Conservation (phyloP, 108 stramenopile species). For the Poteriospumella lacustris region DNA sequence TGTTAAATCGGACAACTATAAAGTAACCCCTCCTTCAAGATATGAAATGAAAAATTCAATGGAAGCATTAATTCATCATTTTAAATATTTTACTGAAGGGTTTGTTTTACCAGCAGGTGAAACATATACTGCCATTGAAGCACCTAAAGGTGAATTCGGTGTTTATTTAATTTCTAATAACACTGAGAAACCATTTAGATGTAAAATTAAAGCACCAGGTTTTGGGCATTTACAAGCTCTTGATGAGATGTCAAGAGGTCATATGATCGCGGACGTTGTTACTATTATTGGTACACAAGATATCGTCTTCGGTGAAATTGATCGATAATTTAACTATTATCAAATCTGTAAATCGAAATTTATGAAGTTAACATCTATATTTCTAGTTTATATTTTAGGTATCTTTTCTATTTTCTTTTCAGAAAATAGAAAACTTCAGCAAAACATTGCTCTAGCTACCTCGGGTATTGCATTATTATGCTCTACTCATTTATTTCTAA, state of each 20-base stretch:
- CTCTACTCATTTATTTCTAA: constrained; percentile 22
- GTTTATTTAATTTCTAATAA: constrained; percentile 33
- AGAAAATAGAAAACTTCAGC: constrained; percentile 23
- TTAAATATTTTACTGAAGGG: constrained; percentile 34
- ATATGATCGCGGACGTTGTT: constrained; percentile 28
- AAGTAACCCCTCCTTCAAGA: constrained; percentile 17
- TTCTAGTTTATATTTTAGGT: constrained; percentile 18
- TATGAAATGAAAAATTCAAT: constrained; percentile 26
- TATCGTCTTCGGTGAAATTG: constrained; percentile 7
- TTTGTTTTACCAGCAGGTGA: constrained; percentile 21
- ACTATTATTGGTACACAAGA: constrained; percentile 8
- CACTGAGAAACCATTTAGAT: constrained; percentile 31
- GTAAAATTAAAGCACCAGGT: constrained; percentile 40
- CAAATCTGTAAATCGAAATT: constrained; percentile 3
- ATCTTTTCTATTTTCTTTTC: constrained; percentile 29
- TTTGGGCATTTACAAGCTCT: constrained; percentile 36
- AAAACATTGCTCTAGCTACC: constrained; percentile 24
- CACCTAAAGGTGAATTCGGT: constrained; percentile 39
- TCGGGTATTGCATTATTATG: constrained; percentile 32
- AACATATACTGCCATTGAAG: constrained; percentile 32
- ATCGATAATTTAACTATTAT: constrained; percentile 9
- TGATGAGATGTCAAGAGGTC: constrained; percentile 32
- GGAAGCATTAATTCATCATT: constrained; percentile 33
- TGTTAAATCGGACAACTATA: constrained; percentile 30
- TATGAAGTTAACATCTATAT: constrained; percentile 20